Conservation (phyloP, 306 rosid species). For the Rubus idaeus region DNA sequence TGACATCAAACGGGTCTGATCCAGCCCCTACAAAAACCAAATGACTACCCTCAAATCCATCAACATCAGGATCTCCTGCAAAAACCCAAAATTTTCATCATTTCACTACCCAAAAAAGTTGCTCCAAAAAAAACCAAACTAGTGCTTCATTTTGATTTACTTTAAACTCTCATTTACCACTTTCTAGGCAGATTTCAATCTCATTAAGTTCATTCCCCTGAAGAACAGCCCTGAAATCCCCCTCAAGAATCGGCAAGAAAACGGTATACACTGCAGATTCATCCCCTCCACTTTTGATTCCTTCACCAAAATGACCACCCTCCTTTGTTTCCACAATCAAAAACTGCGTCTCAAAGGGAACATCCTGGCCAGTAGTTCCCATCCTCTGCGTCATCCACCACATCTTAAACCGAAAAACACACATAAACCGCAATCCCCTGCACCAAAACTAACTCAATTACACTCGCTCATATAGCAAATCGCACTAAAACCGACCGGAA, state of each 20-base stretch:
- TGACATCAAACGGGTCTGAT: constrained; percentile 81
- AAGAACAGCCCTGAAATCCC: constrained; percentile 95
- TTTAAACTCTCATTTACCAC: constrained; percentile 46
- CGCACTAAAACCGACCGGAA: no score
- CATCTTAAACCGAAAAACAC: constrained; percentile 80
- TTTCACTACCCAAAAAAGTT: neutral
- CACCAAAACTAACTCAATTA: neutral
- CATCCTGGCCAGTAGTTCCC: constrained; percentile 66
- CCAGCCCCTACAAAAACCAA: constrained; percentile 76
- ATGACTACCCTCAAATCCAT: constrained; percentile 79
- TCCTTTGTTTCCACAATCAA: constrained; percentile 62
- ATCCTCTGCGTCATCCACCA: constrained; percentile 99
- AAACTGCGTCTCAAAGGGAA: constrained; percentile 88
- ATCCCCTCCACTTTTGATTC: constrained; percentile 31
- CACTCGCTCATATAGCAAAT: no score
- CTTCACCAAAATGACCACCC: constrained; percentile 43
- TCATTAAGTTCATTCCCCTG: constrained; percentile 82
- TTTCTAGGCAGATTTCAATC: constrained; percentile 88
- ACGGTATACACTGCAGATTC: constrained; percentile 55
- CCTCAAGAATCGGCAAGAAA: constrained; percentile 84
- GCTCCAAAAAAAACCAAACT: no score
- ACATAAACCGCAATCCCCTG: constrained; percentile 81
- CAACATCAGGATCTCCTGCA: constrained; percentile 81
- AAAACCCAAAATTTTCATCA: constrained; percentile 15
- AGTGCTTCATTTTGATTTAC: neutral